Evolutionary conservation across 2,329 filamentous ascomycete genomes (phyloP).

Genomic region (Hypoxylon sp.): DNA sequence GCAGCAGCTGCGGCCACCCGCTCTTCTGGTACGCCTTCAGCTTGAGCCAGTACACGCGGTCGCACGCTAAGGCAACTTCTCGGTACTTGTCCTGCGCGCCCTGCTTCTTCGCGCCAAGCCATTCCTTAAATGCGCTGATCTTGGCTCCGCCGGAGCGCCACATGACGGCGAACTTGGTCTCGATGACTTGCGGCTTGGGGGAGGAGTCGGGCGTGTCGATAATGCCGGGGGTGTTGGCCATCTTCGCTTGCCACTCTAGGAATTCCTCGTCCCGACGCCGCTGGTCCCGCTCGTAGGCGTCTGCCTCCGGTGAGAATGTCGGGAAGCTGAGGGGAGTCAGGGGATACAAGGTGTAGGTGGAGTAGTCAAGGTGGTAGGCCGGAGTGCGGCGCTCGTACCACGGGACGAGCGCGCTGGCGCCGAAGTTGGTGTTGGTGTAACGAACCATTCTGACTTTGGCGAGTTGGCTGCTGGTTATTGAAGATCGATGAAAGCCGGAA

Average conservation of each 20-base stretch:
- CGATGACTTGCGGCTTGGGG: background rate
- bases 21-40: conserved; percentile 60
- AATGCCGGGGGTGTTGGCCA: background rate
- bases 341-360: background rate
- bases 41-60: conserved; percentile 54
- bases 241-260: background rate
- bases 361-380: background rate
- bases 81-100: background rate
- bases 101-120: background rate
- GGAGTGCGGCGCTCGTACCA: background rate
- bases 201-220: background rate
- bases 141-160: background rate
- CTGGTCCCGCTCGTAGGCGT: conserved; percentile 39
- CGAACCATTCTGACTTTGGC: background rate
- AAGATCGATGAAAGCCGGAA: background rate
- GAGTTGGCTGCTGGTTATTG: background rate
- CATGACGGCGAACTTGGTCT: background rate
- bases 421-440: background rate
- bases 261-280: background rate
- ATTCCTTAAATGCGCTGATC: background rate
- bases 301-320: background rate
- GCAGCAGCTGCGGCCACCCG: conserved; percentile 15
- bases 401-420: background rate
- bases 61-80: background rate
- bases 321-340: background rate